phyloP scores from a whole-genome alignment of 192 early-diverging fungal genomes.

The Ambispora gerdemannii region DNA sequence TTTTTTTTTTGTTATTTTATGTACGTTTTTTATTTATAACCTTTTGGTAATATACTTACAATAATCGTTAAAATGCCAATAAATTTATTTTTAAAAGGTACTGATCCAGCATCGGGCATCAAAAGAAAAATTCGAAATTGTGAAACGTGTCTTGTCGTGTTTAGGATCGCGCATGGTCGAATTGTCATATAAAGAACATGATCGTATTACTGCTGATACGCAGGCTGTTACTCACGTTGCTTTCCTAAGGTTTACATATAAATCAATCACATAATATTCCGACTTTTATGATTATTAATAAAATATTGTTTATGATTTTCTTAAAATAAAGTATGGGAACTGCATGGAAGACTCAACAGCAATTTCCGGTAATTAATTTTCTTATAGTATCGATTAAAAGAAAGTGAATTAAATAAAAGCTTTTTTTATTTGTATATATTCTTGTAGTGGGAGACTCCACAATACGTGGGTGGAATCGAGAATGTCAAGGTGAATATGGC shows the following conservation, averaged over 20 bases:
- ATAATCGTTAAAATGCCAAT: conserved; percentile 3
- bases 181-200: conserved; percentile 81
- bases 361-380: conserved; percentile 65
- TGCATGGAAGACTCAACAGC: conserved; percentile 80
- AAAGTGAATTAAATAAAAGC: no score
- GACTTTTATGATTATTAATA: no score
- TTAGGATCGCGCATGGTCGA: conserved; percentile 82
- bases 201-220: conserved; percentile 95
- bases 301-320: not conserved
- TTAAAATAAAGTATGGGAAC: conserved; percentile 78
- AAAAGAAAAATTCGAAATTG: conserved; percentile 55
- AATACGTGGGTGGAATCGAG: conserved; percentile 91
- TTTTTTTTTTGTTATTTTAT: conserved; percentile 26
- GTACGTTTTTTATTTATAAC: no score
- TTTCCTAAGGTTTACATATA: conserved; percentile 66
- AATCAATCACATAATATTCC: not conserved
- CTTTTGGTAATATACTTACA: not conserved
- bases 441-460: conserved; percentile 85
- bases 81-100: conserved; percentile 50
- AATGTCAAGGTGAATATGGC: conserved; percentile 96
- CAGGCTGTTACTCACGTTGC: conserved; percentile 96
- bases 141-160: conserved; percentile 61
- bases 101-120: conserved; percentile 77
- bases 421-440: no score
- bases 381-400: no score